Evolutionary conservation across 2,329 filamentous ascomycete genomes (phyloP), one percentile per base, ranked within the genome.

Genomic region (Mycosphaerelloides madeirae): DNA sequence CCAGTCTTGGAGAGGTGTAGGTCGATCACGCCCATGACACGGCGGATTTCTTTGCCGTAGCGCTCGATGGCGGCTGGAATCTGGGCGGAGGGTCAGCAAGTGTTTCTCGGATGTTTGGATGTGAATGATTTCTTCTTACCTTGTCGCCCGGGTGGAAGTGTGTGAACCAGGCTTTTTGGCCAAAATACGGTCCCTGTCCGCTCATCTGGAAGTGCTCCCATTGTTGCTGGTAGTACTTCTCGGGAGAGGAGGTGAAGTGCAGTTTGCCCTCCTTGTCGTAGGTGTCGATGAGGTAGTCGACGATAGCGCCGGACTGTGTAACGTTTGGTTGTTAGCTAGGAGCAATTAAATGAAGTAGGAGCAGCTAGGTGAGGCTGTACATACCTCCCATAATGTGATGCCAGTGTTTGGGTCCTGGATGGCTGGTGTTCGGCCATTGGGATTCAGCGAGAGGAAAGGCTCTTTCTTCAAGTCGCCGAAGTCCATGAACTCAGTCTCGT

Each of bases 371-470:
- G n/a, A n/a, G n/a, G n/a, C n/a, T n/a, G n/a, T n/a, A 49, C 46
- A 44, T n/a, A n/a, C n/a, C n/a, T 68, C 67, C 55, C 62, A 69
- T 5, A 70, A 49, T 7, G 61, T 67, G 36, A 69, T 52, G 31
- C 61, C 63, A 1, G 66, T 70, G 57, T 73, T 73, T 1, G 69
- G 70, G 52, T 74, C 71, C 18, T 68, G 46, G 43, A 74, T 68
- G 2, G 65, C 65, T 12, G 70, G 69, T 14, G 68, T 57, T 9
- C 67, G 59, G 31, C 68, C 67, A 41, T 71, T 71, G 40, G 67
- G 66, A 51, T 71, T 71, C 51, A 68, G 41, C 34, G 54, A 56
- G 29, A 65, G 54, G 59, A 64, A 76, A 2, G 60, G 55, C 38
- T 59, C 53, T 40, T 54, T 50, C 49, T 75, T 75, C 20, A 75